Conservation (phyloP, 1,284 basidiomycete species). For the Trichosporon sp. region DNA sequence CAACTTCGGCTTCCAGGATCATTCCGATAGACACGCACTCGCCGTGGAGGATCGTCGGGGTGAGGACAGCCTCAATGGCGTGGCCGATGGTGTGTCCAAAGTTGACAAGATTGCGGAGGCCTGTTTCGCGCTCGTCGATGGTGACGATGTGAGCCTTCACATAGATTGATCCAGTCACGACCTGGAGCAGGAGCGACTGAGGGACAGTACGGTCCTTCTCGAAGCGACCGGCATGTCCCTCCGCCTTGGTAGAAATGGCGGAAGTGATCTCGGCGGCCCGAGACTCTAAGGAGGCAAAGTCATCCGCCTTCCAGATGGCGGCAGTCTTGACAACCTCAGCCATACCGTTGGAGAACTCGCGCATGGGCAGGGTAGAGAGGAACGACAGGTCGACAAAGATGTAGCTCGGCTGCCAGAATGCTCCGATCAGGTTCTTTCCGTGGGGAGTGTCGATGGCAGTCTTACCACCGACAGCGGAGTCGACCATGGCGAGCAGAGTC, state of each 20-base stretch:
- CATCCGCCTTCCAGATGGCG: slow-evolving; percentile 85
- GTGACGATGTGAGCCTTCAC: slow-evolving; percentile 95
- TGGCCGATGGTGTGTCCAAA: slow-evolving; percentile 96
- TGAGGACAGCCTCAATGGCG: slow-evolving; percentile 88
- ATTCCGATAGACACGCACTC: slow-evolving; percentile 91
- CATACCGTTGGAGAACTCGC: slow-evolving; percentile 98
- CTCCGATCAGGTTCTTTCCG: slow-evolving; percentile 96
- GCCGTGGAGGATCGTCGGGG: slow-evolving; percentile 84
- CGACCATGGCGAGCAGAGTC: slow-evolving; percentile 95
- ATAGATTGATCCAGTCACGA: slow-evolving; percentile 79
- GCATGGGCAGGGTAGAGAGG: slow-evolving; percentile 82
- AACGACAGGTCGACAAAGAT: slow-evolving; percentile 97
- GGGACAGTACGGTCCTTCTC: slow-evolving; percentile 64
- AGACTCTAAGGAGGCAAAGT: slow-evolving; percentile 80
- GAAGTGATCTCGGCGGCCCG: slow-evolving; percentile 74
- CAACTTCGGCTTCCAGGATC: slow-evolving; percentile 87
- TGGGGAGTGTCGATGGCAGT: slow-evolving; percentile 95
- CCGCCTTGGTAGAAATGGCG: slow-evolving; percentile 57
- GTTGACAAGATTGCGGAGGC: slow-evolving; percentile 92
- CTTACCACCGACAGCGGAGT: slow-evolving; percentile 95
- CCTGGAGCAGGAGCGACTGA: slow-evolving; percentile 61
- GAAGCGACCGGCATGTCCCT: slow-evolving; percentile 61
- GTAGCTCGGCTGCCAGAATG: slow-evolving; percentile 97
- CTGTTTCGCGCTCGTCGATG: slow-evolving; percentile 88
- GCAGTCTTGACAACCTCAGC: slow-evolving; percentile 99